Base-by-base conservation (phyloP, 2,329 filamentous ascomycete genomes). In the Monilinia polystroma region DNA sequence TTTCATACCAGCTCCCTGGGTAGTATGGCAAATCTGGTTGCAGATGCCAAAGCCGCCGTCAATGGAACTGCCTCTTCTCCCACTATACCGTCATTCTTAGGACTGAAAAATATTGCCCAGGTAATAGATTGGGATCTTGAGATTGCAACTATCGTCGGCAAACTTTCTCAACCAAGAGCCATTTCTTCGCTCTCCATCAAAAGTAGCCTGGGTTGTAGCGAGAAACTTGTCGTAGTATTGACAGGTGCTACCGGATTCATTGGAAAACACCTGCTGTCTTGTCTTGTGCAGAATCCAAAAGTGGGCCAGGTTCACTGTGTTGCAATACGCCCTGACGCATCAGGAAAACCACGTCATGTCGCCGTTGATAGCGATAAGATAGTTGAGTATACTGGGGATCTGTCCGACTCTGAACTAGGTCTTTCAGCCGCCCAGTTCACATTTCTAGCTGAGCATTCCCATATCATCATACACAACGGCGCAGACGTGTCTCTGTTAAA, bases 381-480 rank as follows among this genome's bases (percentile, higher is more conserved):
- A 29, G 16, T 54, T 54, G 52, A 32, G 23, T 32, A 54, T 54
- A 12, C 12, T 14, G 52, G 52, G 11, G 29, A 54, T 8, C 52
- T 54, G 11, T 32, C 52, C 16, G 18, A 32, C 16, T 5, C 14
- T 32, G 18, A 54, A 10, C 52, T 32, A 12, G 52, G 52, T 14
- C 52, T 54, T 18, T 32, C 11, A 32, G 16, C 29, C 23, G 16
- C 23, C 16, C 23, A 18, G 18, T 32, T 54, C 52, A 18, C 23
- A 11, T 54, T 32, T 18, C 26, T 54, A 32, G 26, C 52, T 32
- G 23, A 32, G 18, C 32, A 72, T 2, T 76, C 74, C 1, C 77
- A 83, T 70, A 70, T 81, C 10, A 81, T 89, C 57, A 81, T 90
- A 38, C 87, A 85, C 71, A 79, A 77, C 57, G 83, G 80, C 7